phyloP scores from a whole-genome alignment of 1,284 basidiomycete species.

The Cryptococcus neoformans region DNA sequence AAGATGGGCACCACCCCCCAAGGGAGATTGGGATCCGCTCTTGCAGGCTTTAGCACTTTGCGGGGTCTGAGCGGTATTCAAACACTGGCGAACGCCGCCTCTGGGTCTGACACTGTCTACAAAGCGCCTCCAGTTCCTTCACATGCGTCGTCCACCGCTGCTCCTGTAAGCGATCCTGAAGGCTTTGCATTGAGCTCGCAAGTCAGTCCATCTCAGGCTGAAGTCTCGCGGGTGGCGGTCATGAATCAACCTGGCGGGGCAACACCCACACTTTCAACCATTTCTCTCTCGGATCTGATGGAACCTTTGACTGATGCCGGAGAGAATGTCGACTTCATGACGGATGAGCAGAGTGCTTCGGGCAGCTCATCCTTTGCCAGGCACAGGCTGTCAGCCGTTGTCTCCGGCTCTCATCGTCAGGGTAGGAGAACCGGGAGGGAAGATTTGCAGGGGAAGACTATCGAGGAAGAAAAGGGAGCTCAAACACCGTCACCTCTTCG shows the following conservation, averaged over 20 bases:
- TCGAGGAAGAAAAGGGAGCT: not conserved
- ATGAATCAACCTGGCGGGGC: conserved; percentile 24
- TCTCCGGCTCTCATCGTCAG: not conserved
- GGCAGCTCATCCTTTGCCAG: conserved; percentile 21
- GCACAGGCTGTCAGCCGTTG: conserved; percentile 1
- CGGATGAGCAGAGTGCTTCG: conserved; percentile 31
- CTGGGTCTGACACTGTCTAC: conserved; percentile 1
- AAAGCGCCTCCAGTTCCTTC: not conserved
- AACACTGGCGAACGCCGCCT: conserved; percentile 27
- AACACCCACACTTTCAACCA: conserved; percentile 42
- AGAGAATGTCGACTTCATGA: conserved; percentile 29
- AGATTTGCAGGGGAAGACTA: not conserved
- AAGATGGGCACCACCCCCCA: conserved; percentile 32
- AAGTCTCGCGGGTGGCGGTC: conserved; percentile 33
- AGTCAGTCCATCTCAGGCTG: conserved; percentile 25
- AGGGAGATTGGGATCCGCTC: conserved; percentile 25
- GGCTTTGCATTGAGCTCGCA: conserved; percentile 11
- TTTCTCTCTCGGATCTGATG: conserved; percentile 40
- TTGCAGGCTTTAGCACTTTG: conserved; percentile 22
- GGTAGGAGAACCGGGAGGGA: not conserved
- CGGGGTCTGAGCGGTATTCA: conserved; percentile 32
- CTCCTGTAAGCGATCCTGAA: not conserved
- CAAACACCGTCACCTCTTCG: conserved; percentile 17
- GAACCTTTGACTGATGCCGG: conserved; percentile 33
- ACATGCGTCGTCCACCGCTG: not conserved